A percentile compares a stretch with the other conserved stretches of the same genome.
Conservation (phyloP, 495 filamentous ascomycete species). For the Trichoderma erinaceum region DNA sequence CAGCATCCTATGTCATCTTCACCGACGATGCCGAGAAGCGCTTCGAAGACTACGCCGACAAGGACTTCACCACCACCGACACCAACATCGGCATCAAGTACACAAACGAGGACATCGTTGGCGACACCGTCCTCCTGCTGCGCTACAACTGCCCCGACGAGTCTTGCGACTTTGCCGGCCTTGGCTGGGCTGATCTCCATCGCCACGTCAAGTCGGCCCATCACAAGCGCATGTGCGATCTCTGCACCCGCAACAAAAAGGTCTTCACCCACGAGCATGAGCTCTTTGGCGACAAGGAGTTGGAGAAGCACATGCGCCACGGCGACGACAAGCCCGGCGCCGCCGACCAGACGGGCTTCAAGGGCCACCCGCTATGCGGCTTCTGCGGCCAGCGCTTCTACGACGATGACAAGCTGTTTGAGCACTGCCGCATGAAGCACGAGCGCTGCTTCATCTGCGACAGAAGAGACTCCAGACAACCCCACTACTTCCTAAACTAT, state of each 20-base stretch:
- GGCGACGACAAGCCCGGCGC: conserved; percentile 91
- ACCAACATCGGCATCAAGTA: conserved; percentile 85
- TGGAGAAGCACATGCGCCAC: conserved; percentile 79
- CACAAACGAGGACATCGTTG: conserved; percentile 76
- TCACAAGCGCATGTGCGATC: conserved; percentile 85
- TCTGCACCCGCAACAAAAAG: conserved; percentile 93
- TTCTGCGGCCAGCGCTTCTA: conserved; percentile 93
- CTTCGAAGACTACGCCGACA: conserved; percentile 71
- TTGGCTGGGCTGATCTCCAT: conserved; percentile 90
- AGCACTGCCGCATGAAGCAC: conserved; percentile 86
- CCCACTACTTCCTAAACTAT: conserved; percentile 88
- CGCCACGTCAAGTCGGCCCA: conserved; percentile 79
- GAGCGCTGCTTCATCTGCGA: conserved; percentile 96
- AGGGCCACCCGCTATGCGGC: conserved; percentile 87
- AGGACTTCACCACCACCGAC: conserved; percentile 68
- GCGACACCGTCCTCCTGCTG: conserved; percentile 81
- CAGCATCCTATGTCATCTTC: conserved; percentile 81
- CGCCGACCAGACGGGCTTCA: conserved; percentile 90
- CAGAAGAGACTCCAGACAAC: conserved; percentile 55
- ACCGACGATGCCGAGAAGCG: conserved; percentile 73
- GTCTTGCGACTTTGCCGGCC: conserved; percentile 80
- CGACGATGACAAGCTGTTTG: conserved; percentile 88
- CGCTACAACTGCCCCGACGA: conserved; percentile 90
- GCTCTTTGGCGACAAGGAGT: conserved; percentile 74
- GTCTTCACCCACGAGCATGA: conserved; percentile 98